Percentiles rank a stretch among this genome's conserved stretches.
These are phyloP conservation scores for Solanum rostratum DNA, from an alignment of 257 asterid genomes.

Conservation along the genomic window DNA sequence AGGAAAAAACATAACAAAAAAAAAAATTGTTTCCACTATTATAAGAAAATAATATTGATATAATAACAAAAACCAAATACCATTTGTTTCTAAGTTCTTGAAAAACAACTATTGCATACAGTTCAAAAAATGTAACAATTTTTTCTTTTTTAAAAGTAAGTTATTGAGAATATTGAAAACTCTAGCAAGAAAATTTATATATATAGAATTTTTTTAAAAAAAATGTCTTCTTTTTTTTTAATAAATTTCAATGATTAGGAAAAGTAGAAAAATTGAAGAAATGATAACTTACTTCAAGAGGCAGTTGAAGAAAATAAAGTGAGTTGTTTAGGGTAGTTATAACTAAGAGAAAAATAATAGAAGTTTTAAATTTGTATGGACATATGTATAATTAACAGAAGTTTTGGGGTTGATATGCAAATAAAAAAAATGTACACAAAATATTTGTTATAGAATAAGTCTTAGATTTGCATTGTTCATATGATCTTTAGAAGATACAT, in stretches of 20 bases:
- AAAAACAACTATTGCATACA: neutral
- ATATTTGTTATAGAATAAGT: neutral
- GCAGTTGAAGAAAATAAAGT: slow-evolving; percentile 2
- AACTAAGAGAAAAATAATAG: slow-evolving; percentile 10
- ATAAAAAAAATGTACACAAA: neutral
- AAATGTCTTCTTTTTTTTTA: no score
- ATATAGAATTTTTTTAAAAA: no score
- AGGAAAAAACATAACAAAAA: neutral
- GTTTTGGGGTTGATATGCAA: neutral
- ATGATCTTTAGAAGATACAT: neutral
- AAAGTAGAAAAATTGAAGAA: neutral
- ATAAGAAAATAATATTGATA: neutral
- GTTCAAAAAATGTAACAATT: neutral
- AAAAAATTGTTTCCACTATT: neutral
- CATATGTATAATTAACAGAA: neutral
- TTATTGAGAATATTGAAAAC: no score
- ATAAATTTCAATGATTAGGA: neutral
- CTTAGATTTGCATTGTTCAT: neutral
- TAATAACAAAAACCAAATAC: neutral
- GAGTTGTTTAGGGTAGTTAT: slow-evolving; percentile 42
- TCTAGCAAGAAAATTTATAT: no score
- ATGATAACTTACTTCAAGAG: neutral
- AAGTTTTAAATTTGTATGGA: neutral
- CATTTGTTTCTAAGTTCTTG: neutral
- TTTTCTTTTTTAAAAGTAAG: no score